phyloP scores from a whole-genome alignment of 1,284 basidiomycete genomes.

The Takashimella tepidaria region DNA sequence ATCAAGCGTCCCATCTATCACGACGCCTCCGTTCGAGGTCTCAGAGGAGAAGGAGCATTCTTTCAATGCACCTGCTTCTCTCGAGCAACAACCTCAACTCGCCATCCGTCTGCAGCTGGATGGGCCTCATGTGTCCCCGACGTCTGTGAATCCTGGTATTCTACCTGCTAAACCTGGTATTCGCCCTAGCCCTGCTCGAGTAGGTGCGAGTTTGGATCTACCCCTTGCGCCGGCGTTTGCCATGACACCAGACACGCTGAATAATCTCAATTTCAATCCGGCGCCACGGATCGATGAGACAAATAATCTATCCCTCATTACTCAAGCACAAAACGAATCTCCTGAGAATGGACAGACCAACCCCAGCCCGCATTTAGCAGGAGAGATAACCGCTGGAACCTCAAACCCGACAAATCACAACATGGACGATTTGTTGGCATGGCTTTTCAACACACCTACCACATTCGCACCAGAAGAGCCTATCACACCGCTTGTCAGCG shows the following conservation, averaged over 20 bases:
- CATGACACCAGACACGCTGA: constrained; percentile 15
- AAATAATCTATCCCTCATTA: not conserved
- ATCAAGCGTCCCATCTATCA: not conserved
- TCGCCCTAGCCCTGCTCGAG: constrained; percentile 6
- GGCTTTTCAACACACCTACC: constrained; percentile 15
- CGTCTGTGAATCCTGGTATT: not conserved
- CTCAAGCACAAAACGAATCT: not conserved
- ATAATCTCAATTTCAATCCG: constrained; percentile 5
- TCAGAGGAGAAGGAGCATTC: not conserved
- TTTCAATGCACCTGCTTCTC: not conserved
- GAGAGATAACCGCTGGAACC: not conserved
- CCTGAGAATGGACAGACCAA: not conserved
- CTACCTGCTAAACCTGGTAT: not conserved
- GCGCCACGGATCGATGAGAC: not conserved
- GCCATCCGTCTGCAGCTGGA: not conserved
- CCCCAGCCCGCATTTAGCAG: not conserved
- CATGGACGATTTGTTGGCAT: constrained; percentile 15
- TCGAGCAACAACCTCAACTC: not conserved
- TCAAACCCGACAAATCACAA: constrained; percentile 1
- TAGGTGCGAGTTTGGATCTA: constrained; percentile 10
- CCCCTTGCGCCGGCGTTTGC: constrained; percentile 17
- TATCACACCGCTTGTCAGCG: not conserved
- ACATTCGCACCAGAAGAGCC: not conserved
- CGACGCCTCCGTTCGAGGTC: not conserved
- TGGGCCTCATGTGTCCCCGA: not conserved